phyloP scores from a whole-genome alignment of 805 yeast genomes.

The Wickerhamomyces rabaulensis region DNA sequence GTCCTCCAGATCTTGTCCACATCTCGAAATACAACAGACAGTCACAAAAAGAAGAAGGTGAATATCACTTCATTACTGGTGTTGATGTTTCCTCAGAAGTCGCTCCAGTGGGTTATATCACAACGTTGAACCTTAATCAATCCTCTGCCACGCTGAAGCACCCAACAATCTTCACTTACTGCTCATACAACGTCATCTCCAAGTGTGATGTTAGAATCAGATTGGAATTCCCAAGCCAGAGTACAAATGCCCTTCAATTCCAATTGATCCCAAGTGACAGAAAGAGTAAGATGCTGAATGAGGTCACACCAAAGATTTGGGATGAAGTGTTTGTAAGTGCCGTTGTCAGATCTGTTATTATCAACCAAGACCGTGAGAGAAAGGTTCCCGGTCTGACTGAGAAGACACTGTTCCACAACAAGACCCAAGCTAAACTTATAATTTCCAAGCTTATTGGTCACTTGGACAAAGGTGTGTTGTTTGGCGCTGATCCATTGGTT shows the following conservation, averaged over 20 bases:
- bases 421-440: slow-evolving; percentile 7
- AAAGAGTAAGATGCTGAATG: slow-evolving; percentile 26
- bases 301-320: slow-evolving; percentile 42
- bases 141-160: slow-evolving; percentile 17
- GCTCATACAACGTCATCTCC: slow-evolving; percentile 66
- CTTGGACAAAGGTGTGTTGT: slow-evolving; percentile 43
- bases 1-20: slow-evolving; percentile 71
- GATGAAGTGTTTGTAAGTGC: slow-evolving; percentile 55
- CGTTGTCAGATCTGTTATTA: slow-evolving; percentile 48
- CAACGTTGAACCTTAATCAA: slow-evolving; percentile 28
- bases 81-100: slow-evolving; percentile 38
- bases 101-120: slow-evolving; percentile 44
- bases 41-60: slow-evolving; percentile 40
- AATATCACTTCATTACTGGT: slow-evolving; percentile 44
- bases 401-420: slow-evolving; percentile 31
- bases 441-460: slow-evolving; percentile 10
- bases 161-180: slow-evolving; percentile 40
- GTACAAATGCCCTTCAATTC: slow-evolving; percentile 27
- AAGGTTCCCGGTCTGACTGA: slow-evolving; percentile 57
- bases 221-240: slow-evolving; percentile 47
- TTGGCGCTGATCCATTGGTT: slow-evolving; percentile 61
- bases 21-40: slow-evolving; percentile 28
- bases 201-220: slow-evolving; percentile 69
- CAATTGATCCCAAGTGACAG: slow-evolving; percentile 31
- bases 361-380: slow-evolving; percentile 47